Base-by-base conservation (phyloP, 2,329 filamentous ascomycete genomes). In the Didymella pomorum region DNA sequence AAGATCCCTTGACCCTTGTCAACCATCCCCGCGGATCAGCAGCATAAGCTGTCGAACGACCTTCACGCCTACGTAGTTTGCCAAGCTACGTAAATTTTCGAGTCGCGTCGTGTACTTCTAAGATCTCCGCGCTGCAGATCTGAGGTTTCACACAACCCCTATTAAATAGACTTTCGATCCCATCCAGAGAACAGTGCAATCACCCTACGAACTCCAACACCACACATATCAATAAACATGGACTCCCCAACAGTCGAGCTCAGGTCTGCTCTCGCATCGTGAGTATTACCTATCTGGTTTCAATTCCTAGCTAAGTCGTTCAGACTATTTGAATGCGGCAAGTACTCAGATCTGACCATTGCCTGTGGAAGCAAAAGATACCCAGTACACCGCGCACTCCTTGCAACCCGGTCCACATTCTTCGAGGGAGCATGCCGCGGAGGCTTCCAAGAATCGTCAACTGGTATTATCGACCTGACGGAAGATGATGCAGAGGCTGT, bases 301-400 rank as follows among this genome's bases (percentile, higher is more conserved):
- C 14, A 31, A 35, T 49, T 45, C 33, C 46, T 56, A 64, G 67
- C 69, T 75, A 72, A 71, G 70, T 73, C 63, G 45, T 59, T 58
- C 67, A 72, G 78, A 74, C 67, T 78, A 10, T 73, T 74, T 64
- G 68, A 76, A 68, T 64, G 64, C 31, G 72, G 72, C 58, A 76
- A 76, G 67, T 83, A 81, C 68, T 81, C 80, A 55, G 81, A 83
- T 70, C 74, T 83, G 62, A 82, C 79, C 47, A 76, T 83, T 67
- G 72, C 73, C 49, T 82, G 78, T 73, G 79, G 79, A 57, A 68
- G 70, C 58, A 76, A 76, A 71, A 78, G 76, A 75, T 83, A 80
- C 72, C 71, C 70, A 26, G 80, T 82, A 11, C 81, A 83, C 66
- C 77, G 78, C 62, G 80, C 79, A 6, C 78, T 83, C 42, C 69